These are phyloP conservation scores for Ganoderma lucidum DNA, from an alignment of 1,284 basidiomycete genomes.

Conservation along the genomic window DNA sequence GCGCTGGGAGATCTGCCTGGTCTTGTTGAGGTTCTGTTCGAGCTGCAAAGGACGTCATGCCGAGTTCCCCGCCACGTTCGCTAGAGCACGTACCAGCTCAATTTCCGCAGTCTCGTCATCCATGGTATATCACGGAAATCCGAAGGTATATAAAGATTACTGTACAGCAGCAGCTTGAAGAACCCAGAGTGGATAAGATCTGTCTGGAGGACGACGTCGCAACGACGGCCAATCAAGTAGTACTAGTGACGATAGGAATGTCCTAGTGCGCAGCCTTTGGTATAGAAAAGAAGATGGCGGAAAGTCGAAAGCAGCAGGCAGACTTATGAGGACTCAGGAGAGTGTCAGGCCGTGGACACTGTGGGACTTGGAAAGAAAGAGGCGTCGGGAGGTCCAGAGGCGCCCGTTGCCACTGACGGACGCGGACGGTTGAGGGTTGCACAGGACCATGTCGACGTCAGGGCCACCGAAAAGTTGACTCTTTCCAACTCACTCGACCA, in stretches of 20 bases:
- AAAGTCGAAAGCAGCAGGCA: too few species aligned
- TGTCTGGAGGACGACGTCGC: not conserved
- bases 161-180: not conserved
- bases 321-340: not conserved
- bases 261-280: too few species aligned
- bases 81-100: conserved; percentile 60
- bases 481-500: conserved; percentile 2
- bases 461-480: not conserved
- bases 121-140: conserved; percentile 49
- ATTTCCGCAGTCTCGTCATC: conserved; percentile 83
- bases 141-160: not conserved
- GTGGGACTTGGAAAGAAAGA: not conserved
- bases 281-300: too few species aligned
- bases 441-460: conserved; percentile 8
- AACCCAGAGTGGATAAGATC: not conserved
- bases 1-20: conserved; percentile 79
- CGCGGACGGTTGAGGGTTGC: conserved; percentile 8
- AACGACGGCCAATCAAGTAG: not conserved
- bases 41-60: conserved; percentile 53
- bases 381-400: not conserved
- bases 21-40: conserved; percentile 87
- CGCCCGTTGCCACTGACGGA: not conserved
- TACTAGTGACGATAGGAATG: not conserved
- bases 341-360: not conserved
- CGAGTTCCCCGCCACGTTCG: not conserved